Percentiles rank a stretch among this genome's conserved stretches.
phyloP scores from a whole-genome alignment of 176 grass and related monocot species.

The Avena insularis region DNA sequence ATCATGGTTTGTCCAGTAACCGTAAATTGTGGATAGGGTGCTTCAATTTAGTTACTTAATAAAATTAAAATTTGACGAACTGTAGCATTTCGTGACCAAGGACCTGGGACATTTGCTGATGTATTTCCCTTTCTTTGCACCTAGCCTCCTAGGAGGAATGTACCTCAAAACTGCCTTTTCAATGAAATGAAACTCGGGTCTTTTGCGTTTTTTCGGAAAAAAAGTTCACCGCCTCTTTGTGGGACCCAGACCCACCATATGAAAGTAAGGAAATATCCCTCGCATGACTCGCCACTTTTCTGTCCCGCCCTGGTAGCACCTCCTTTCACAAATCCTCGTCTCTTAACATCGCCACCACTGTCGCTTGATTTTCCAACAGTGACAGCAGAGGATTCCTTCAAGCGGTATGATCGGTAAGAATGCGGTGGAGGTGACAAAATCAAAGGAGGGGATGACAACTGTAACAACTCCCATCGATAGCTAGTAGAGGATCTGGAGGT shows the following conservation, averaged over 20 bases:
- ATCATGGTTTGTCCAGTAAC: not conserved
- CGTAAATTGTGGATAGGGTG: not conserved
- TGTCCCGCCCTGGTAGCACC: not conserved
- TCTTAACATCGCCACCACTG: not conserved
- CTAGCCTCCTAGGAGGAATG: too few relatives aligned
- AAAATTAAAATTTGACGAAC: not conserved
- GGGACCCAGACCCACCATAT: not conserved
- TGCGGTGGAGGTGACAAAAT: constrained; percentile 1
- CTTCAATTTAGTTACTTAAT: not conserved
- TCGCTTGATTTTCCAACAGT: not conserved
- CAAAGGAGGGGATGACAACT: not conserved
- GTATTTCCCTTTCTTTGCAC: too few relatives aligned
- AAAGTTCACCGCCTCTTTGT: not conserved
- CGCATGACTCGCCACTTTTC: not conserved
- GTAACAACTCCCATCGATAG: not conserved
- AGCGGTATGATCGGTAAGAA: not conserved
- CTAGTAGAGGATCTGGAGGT: constrained; percentile 2
- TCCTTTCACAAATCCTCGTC: not conserved
- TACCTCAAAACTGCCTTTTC: too few relatives aligned
- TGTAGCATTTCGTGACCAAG: not conserved
- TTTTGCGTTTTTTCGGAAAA: too few relatives aligned
- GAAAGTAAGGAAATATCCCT: not conserved
- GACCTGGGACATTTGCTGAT: too few relatives aligned
- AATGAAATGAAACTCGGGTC: too few relatives aligned
- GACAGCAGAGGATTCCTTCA: not conserved